phyloP scores from a whole-genome alignment of 306 rosid genomes.

The Leucaena leucocephala region DNA sequence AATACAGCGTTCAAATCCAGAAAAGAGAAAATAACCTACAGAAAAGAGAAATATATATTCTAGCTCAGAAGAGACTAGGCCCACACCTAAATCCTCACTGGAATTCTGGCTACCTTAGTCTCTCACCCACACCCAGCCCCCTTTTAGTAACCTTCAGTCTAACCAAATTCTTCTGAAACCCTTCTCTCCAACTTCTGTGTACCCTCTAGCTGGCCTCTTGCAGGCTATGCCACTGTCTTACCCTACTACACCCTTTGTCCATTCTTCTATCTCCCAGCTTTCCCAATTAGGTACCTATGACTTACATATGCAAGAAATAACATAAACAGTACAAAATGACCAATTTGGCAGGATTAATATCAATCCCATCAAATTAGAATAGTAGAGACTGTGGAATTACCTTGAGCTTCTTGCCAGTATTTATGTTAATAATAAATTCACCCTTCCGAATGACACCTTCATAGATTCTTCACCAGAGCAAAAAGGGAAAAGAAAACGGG shows the following conservation, averaged over 20 bases:
- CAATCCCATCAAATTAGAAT: conserved; percentile 16
- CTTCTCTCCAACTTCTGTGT: background rate
- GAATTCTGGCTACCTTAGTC: background rate
- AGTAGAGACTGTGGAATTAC: conserved; percentile 43
- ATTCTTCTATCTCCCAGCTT: background rate
- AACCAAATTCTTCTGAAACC: background rate
- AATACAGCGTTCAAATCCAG: background rate
- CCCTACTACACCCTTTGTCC: background rate
- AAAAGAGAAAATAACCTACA: background rate
- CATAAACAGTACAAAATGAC: conserved; percentile 13
- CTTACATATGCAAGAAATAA: conserved; percentile 3
- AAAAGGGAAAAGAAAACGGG: background rate
- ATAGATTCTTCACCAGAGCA: conserved; percentile 64
- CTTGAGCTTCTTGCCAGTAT: conserved; percentile 93
- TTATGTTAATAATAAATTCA: conserved; percentile 80
- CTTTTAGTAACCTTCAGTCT: background rate
- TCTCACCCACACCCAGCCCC: background rate
- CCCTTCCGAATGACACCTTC: conserved; percentile 96
- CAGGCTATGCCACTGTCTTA: background rate
- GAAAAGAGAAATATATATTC: background rate
- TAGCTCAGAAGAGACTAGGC: background rate
- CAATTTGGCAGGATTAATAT: background rate
- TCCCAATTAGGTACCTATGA: background rate
- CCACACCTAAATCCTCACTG: background rate
- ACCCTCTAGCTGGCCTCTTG: background rate